Base-by-base conservation (phyloP, 2,329 filamentous ascomycete genomes). In the Nigrospora osmanthi region DNA sequence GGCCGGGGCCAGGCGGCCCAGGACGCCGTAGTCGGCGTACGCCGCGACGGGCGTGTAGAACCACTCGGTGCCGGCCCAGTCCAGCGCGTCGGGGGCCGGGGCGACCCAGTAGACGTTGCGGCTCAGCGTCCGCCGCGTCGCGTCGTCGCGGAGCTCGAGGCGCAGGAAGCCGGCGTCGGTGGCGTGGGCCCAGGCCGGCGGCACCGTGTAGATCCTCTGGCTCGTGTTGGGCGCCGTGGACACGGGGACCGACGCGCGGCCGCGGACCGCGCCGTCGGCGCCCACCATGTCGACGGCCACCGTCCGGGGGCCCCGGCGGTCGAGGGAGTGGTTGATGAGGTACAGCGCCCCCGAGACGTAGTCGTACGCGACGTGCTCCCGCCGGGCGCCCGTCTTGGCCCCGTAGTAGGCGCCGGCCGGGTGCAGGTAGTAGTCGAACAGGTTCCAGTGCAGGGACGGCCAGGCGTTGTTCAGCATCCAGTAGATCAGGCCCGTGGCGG, bases 381-480 rank as follows among this genome's bases (percentile, higher is more conserved):
- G 15, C 0, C 74, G 62, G 1, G 60, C 58, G 0, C 67, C 78
- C 0, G 69, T 58, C 56, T 83, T 82, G 14, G 71, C 69, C 3
- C 81, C 80, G 47, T 75, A 83, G 49, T 79, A 83, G 0, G 75
- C 69, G 0, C 77, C 80, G 0, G 70, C 73, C 0, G 78, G 72
- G 17, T 71, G 73, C 35, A 82, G 59, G 49, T 83, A 83, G 56
- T 79, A 78, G 52, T 83, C 80, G 54, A 82, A 81, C 6, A 82
- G 60, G 43, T 78, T 77, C 80, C 81, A 85, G 54, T 83, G 80
- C 28, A 84, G 61, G 44, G 70, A 75, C 0, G 81, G 80, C 78
- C 80, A 84, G 1, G 80, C 80, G 38, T 73, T 73, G 51, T 81
- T 82, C 43, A 83, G 58, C 80, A 84, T 83, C 80, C 80, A 84